Evolutionary conservation across 257 asterid genomes (phyloP).

Genomic region (Verbena officinalis): DNA sequence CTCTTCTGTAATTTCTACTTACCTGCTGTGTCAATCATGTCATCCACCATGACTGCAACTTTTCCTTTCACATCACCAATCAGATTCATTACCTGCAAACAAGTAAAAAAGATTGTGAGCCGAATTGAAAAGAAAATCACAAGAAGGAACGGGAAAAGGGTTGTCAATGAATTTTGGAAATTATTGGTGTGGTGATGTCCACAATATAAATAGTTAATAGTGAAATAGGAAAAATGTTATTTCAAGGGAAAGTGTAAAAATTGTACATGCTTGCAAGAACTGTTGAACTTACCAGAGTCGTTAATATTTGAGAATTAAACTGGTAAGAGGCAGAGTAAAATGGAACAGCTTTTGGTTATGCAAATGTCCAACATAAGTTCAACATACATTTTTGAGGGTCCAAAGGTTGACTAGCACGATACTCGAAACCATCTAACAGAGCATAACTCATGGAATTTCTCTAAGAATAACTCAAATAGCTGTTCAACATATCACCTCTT

Average conservation of each 20-base stretch:
- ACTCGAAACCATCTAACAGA: not conserved
- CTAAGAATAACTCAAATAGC: not conserved
- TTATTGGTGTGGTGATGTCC: not conserved
- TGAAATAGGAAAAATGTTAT: not conserved
- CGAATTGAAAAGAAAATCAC: constrained; percentile 7
- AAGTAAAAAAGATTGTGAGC: constrained; percentile 12
- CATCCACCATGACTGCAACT: constrained; percentile 97
- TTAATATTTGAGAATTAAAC: not conserved
- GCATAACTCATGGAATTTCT: not conserved
- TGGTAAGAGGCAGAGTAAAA: not conserved
- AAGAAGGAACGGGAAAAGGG: constrained; percentile 9
- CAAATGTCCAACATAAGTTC: not conserved
- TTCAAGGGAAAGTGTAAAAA: too few relatives aligned
- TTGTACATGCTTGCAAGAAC: too few relatives aligned
- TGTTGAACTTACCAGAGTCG: too few relatives aligned
- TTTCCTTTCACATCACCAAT: constrained; percentile 95
- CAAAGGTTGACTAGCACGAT: not conserved
- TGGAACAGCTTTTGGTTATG: not conserved
- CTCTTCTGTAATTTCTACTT: constrained; percentile 21
- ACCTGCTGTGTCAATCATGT: constrained; percentile 99
- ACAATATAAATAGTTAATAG: constrained; percentile 10
- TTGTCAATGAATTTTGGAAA: not conserved
- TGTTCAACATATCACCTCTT: not conserved
- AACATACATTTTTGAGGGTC: constrained; percentile 3
- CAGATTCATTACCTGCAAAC: constrained; percentile 82